Evolutionary conservation across 208 protist species (phyloP).

Genomic region (Acanthamoeba healyi): DNA sequence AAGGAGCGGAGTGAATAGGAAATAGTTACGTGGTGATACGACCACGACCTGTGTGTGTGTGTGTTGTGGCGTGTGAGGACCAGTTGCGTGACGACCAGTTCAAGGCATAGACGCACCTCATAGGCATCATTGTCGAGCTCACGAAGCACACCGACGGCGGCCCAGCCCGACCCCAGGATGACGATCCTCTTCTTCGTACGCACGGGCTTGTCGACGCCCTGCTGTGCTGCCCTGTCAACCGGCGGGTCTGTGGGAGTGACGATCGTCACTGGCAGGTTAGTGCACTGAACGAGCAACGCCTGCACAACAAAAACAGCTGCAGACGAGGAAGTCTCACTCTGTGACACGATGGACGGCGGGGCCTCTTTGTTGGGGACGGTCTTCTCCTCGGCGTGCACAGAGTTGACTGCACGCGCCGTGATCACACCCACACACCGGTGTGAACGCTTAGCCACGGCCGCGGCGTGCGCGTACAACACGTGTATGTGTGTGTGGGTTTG

Average conservation of each 20-base stretch:
- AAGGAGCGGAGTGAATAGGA: conserved; percentile 88
- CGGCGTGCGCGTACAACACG: background rate
- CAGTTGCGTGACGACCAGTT: background rate
- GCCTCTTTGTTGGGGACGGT: background rate
- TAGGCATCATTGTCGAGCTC: conserved; percentile 40
- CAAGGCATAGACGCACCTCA: background rate
- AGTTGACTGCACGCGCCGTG: background rate
- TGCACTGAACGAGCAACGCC: too few relatives aligned
- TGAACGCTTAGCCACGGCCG: too few relatives aligned
- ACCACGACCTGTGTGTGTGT: conserved; percentile 2
- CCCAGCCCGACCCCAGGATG: conserved; percentile 65
- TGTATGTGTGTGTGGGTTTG: background rate
- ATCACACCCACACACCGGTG: too few relatives aligned
- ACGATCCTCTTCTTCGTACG: conserved; percentile 37
- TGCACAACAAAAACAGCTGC: background rate
- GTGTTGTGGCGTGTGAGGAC: too few relatives aligned
- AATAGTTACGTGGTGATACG: conserved; percentile 85
- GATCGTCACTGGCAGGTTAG: background rate
- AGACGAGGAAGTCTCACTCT: background rate
- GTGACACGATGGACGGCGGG: conserved; percentile 19
- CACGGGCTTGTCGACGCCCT: background rate
- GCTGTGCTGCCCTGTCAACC: background rate
- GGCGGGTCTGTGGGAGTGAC: background rate
- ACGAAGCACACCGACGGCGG: conserved; percentile 21
- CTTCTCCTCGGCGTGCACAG: background rate